A percentile compares a stretch with the other conserved stretches of the same genome.
phyloP scores from a whole-genome alignment of 75 land plant species.

The Gnetum montanum region DNA sequence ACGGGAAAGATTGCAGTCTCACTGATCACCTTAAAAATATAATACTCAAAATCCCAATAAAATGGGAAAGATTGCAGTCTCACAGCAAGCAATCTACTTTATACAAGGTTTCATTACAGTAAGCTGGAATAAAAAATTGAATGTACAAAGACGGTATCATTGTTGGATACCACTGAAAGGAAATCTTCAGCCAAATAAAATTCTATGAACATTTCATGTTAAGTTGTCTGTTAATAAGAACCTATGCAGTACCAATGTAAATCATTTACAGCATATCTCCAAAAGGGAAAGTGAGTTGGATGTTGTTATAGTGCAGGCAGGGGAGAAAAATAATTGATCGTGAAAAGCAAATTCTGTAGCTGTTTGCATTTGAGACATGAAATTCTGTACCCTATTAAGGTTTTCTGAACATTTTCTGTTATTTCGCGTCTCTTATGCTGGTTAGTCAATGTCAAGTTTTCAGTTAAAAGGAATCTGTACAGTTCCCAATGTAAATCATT shows the following conservation, averaged over 20 bases:
- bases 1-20: too few species aligned
- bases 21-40: too few species aligned
- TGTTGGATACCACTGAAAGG: too few species aligned
- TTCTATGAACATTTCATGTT: slow-evolving; percentile 37
- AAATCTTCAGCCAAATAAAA: slow-evolving; percentile 59
- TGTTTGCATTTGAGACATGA: too few species aligned
- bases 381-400: slow-evolving; percentile 62
- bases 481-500: slow-evolving; percentile 68
- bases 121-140: too few species aligned
- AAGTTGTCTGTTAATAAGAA: slow-evolving; percentile 53
- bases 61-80: too few species aligned
- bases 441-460: slow-evolving; percentile 11
- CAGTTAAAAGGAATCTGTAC: slow-evolving; percentile 59
- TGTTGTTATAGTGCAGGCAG: slow-evolving; percentile 60
- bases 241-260: slow-evolving; percentile 67
- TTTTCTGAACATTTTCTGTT: slow-evolving; percentile 49
- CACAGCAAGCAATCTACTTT: too few species aligned
- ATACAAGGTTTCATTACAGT: too few species aligned
- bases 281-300: too few species aligned
- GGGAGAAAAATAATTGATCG: background rate
- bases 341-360: background rate
- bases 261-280: slow-evolving; percentile 37
- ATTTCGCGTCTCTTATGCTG: slow-evolving; percentile 28
- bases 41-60: too few species aligned
- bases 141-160: too few species aligned